Conservation (phyloP, 257 asterid genomes). For the Solanum appendiculatum region DNA sequence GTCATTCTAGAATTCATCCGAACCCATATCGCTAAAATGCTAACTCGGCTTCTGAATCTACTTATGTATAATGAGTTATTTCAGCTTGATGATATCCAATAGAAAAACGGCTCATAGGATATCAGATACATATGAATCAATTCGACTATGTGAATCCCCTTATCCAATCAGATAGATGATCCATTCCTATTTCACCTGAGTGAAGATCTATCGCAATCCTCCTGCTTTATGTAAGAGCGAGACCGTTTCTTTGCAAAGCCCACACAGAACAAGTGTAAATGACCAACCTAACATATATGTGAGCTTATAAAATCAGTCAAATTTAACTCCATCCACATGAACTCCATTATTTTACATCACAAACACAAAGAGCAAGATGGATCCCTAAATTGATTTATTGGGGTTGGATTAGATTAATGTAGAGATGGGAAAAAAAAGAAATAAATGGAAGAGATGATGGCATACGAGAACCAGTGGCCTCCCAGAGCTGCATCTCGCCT, state of each 20-base stretch:
- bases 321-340: no score
- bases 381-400: not conserved
- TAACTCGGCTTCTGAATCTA: not conserved
- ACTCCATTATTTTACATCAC: no score
- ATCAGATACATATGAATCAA: not conserved
- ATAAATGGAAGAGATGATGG: not conserved
- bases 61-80: not conserved
- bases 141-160: not conserved
- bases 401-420: not conserved
- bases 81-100: not conserved
- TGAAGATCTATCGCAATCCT: not conserved
- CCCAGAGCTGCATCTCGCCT: constrained; percentile 98
- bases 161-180: not conserved
- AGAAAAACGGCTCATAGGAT: not conserved
- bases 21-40: not conserved
- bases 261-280: not conserved
- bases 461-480: constrained; percentile 90
- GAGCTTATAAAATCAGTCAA: no score
- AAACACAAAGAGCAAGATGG: not conserved
- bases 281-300: not conserved
- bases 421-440: not conserved
- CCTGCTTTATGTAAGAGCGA: not conserved
- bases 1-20: not conserved
- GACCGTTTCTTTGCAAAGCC: no score
- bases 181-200: not conserved